Conservation (phyloP, 345 rosid genomes). For the Gossypium raimondii region DNA sequence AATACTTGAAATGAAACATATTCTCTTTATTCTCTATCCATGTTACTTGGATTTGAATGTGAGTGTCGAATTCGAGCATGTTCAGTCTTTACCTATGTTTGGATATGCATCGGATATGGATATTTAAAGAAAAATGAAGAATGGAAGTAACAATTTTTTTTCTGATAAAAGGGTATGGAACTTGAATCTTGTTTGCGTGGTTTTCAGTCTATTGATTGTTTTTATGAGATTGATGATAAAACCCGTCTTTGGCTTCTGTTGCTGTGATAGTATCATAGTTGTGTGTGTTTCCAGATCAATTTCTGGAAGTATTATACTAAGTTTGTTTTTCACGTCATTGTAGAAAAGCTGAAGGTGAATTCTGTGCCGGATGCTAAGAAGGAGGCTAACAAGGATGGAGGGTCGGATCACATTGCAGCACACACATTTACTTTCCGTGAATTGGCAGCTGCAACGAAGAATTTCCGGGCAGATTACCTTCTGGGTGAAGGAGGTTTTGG, state of each 20-base stretch:
- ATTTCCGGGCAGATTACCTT: conserved; percentile 64
- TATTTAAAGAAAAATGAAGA: neutral
- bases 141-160: neutral
- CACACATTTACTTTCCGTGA: conserved; percentile 65
- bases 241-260: conserved; percentile 14
- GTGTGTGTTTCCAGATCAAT: neutral
- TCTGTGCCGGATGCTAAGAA: conserved; percentile 27
- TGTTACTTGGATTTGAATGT: neutral
- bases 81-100: neutral
- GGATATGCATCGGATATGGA: neutral
- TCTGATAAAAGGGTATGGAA: neutral
- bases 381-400: conserved; percentile 43
- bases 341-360: conserved; percentile 42
- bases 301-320: neutral
- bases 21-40: neutral
- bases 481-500: conserved; percentile 79
- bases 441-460: conserved; percentile 55
- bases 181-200: conserved; percentile 13
- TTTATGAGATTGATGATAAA: neutral
- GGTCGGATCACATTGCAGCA: conserved; percentile 54
- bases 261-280: neutral
- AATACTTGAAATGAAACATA: neutral
- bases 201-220: neutral
- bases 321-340: conserved; percentile 14
- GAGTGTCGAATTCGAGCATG: neutral